Base-by-base conservation (phyloP, 2,329 filamentous ascomycete species). In the Colletotrichum paranaense region DNA sequence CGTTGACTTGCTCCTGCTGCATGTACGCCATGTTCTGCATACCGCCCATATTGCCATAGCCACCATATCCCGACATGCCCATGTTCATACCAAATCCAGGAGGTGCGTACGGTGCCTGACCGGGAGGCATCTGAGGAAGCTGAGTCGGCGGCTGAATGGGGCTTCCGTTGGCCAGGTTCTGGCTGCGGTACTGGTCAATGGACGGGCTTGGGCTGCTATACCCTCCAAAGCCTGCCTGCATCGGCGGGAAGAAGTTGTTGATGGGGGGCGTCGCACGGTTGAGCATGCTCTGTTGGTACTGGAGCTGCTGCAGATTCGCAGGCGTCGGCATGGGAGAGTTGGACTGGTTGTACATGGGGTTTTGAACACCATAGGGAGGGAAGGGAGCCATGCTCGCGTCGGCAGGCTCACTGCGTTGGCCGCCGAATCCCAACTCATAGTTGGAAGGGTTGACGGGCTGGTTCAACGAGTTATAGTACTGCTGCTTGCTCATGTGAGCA, bases 261-360 rank as follows among this genome's bases (percentile, higher is more conserved):
- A 91, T 87, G 11, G 87, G 87, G 14, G 88, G 88, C 2, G 83
- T 82, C 9, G 84, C 86, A 22, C 90, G 86, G 59, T 85, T 84
- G 80, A 92, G 85, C 83, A 91, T 86, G 77, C 80, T 85, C 78
- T 91, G 90, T 79, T 91, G 89, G 78, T 89, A 91, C 75, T 90
- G 89, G 76, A 91, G 79, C 76, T 88, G 89, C 78, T 89, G 87
- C 73, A 91, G 80, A 76, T 84, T 86, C 75, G 86, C 86, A 57
- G 82, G 78, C 4, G 87, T 84, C 32, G 82, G 79, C 77, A 90
- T 85, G 52, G 86, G 82, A 32, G 84, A 83, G 75, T 83, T 85
- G 32, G 83, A 78, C 6, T 83, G 80, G 68, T 84, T 86, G 80
- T 87, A 92, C 83, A 91, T 87, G 57, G 86, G 82, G 58, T 83